A percentile compares a stretch with the other conserved stretches of the same genome.
These are phyloP conservation scores for Luffa aegyptiaca DNA, from an alignment of 306 rosid species.

Conservation along the genomic window DNA sequence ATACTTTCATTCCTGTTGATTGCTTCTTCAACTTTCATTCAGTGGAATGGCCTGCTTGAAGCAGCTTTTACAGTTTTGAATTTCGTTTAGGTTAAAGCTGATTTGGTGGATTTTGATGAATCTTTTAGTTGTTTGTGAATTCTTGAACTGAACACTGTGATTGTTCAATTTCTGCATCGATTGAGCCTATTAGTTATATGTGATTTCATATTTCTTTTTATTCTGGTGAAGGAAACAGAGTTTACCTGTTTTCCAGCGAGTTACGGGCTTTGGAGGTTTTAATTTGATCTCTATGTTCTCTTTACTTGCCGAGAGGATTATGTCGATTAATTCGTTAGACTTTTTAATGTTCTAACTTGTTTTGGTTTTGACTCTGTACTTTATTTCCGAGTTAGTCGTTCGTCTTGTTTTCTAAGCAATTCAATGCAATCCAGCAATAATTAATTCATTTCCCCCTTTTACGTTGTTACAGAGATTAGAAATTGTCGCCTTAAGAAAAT, in stretches of 20 bases:
- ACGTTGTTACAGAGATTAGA: background rate
- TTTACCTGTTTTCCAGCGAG: background rate
- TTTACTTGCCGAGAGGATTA: background rate
- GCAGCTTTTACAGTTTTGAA: background rate
- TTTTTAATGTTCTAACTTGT: background rate
- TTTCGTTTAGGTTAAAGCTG: background rate
- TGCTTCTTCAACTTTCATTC: background rate
- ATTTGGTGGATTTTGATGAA: background rate
- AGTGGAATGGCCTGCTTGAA: background rate
- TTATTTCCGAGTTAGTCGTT: background rate
- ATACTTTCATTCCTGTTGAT: background rate
- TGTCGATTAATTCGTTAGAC: background rate
- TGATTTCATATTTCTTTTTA: background rate
- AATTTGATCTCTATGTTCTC: background rate
- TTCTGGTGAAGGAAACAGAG: background rate
- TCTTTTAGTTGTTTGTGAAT: background rate
- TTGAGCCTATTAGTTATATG: background rate
- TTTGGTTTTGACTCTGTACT: background rate
- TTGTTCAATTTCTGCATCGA: background rate
- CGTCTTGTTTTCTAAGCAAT: background rate
- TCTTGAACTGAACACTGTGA: background rate
- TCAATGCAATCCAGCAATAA: background rate
- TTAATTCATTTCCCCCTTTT: background rate
- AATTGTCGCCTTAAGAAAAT: background rate
- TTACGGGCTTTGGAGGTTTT: background rate